phyloP scores from a whole-genome alignment of 495 filamentous ascomycete species.

The Cudoniella acicularis region DNA sequence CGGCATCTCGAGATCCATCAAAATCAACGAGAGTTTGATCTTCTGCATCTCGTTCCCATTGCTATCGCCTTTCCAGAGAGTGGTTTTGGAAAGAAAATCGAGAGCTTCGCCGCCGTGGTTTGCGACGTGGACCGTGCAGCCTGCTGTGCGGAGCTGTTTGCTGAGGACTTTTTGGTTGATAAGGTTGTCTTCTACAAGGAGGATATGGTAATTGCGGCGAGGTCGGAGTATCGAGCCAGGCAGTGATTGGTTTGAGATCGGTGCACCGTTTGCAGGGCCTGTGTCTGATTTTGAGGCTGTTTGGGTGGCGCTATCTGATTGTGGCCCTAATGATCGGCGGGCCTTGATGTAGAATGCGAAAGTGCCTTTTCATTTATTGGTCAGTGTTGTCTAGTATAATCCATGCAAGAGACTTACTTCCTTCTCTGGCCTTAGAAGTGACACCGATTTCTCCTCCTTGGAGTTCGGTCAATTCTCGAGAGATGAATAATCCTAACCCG shows the following conservation, averaged over 20 bases:
- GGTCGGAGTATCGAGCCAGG: conserved; percentile 9
- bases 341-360: conserved; percentile 78
- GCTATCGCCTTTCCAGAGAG: conserved; percentile 7
- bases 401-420: conserved; percentile 46
- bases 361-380: conserved; percentile 35
- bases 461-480: conserved; percentile 65
- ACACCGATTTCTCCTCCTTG: conserved; percentile 77
- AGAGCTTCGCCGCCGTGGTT: conserved; percentile 77
- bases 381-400: background rate
- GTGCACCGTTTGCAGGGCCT: conserved; percentile 5
- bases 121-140: conserved; percentile 63
- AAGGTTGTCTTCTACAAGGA: conserved; percentile 52
- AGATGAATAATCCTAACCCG: conserved; percentile 76
- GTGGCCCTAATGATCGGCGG: conserved; percentile 34
- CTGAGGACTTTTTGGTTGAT: conserved; percentile 69
- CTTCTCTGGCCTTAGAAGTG: conserved; percentile 57
- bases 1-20: conserved; percentile 56
- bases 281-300: background rate
- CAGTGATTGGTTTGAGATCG: background rate
- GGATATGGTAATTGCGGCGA: conserved; percentile 20
- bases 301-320: conserved; percentile 9
- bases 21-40: conserved; percentile 56
- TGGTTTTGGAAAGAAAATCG: conserved; percentile 41
- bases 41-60: conserved; percentile 20
- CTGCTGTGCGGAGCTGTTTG: conserved; percentile 58